Percentiles rank a stretch among this genome's conserved stretches.
These are phyloP conservation scores for Salix brachista DNA, from an alignment of 345 rosid species.

Conservation along the genomic window DNA sequence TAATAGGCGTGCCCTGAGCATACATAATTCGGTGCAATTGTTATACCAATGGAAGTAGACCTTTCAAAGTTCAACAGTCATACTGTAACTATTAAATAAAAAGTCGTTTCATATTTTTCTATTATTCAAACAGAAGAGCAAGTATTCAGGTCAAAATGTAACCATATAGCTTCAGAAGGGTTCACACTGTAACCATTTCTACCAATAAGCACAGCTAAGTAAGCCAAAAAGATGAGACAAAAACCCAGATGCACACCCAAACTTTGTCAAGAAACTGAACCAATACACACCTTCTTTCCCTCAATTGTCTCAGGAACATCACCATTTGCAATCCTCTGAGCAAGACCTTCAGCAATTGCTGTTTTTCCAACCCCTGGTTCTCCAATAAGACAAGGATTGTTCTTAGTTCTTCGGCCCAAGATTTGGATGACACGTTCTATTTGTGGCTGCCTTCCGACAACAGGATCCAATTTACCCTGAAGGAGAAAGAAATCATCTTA, in stretches of 20 bases:
- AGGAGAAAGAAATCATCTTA: conserved; percentile 2
- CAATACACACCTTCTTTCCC: conserved; percentile 69
- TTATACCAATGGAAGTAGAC: background rate
- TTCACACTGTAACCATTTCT: background rate
- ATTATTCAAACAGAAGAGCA: background rate
- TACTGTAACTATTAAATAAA: too few relatives aligned
- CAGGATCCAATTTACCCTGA: conserved; percentile 97
- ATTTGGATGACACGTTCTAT: conserved; percentile 95
- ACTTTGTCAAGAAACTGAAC: background rate
- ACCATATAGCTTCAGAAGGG: background rate
- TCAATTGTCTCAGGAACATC: conserved; percentile 98
- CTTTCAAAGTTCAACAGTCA: background rate
- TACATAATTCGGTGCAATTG: background rate
- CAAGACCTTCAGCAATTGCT: conserved; percentile 99
- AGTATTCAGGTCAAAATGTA: background rate
- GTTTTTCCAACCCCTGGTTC: conserved; percentile 99
- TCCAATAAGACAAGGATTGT: conserved; percentile 97
- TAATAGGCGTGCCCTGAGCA: background rate
- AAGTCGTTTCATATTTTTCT: background rate
- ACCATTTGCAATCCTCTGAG: conserved; percentile 84
- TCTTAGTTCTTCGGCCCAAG: conserved; percentile 93
- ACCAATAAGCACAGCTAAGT: background rate
- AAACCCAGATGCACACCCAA: background rate
- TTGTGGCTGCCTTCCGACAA: conserved; percentile 96
- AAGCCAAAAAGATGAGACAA: background rate